Percentiles rank a stretch among this genome's conserved stretches.
Evolutionary conservation across 768 basidiomycete genomes (phyloP).

Genomic region (Macrolepiota albuminosa): DNA sequence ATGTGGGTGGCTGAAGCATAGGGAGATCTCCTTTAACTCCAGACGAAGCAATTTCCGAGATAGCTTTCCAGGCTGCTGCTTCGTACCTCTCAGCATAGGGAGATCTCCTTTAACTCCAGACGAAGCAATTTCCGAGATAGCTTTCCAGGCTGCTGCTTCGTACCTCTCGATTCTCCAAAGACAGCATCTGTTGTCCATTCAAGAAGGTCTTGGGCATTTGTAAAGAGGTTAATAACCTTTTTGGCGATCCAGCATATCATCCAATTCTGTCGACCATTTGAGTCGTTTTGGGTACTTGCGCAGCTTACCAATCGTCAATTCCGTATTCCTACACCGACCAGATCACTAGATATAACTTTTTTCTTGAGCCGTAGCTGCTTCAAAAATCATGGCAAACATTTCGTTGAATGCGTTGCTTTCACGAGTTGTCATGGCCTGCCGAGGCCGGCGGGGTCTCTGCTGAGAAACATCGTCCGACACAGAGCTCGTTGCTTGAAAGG

Average conservation of each 20-base stretch:
- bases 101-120: slow-evolving; percentile 19
- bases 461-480: slow-evolving; percentile 38
- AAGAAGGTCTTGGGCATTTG: slow-evolving; percentile 65
- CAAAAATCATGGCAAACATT: slow-evolving; percentile 71
- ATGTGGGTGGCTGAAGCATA: slow-evolving; percentile 55
- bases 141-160: slow-evolving; percentile 40
- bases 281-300: slow-evolving; percentile 45
- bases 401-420: slow-evolving; percentile 66
- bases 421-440: slow-evolving; percentile 62
- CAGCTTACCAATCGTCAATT: slow-evolving; percentile 45
- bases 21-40: slow-evolving; percentile 24
- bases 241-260: slow-evolving; percentile 59
- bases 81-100: slow-evolving; percentile 45
- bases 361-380: slow-evolving; percentile 38
- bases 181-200: slow-evolving; percentile 69
- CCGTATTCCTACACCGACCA: slow-evolving; percentile 21
- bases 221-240: slow-evolving; percentile 65
- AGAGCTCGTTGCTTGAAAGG: slow-evolving; percentile 28
- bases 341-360: slow-evolving; percentile 11
- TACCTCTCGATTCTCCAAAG: slow-evolving; percentile 53
- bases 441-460: slow-evolving; percentile 22
- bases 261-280: slow-evolving; percentile 46
- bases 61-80: slow-evolving; percentile 36
- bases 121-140: slow-evolving; percentile 25
- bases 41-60: slow-evolving; percentile 23